Conservation (phyloP, 352 stramenopile genomes). For the Halophytophthora polymorphica region DNA sequence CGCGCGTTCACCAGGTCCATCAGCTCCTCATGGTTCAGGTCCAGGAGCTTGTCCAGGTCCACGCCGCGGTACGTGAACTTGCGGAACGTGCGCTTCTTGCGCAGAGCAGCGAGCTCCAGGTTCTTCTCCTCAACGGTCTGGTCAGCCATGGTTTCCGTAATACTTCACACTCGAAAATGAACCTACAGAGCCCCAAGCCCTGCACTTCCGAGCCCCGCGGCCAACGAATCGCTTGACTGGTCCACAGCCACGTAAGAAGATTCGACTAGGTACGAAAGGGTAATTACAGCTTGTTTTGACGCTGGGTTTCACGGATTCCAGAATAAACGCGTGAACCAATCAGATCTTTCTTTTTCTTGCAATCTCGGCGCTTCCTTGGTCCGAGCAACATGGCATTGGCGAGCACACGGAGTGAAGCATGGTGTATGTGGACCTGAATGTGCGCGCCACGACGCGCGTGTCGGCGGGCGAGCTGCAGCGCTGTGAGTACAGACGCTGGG, state of each 20-base stretch:
- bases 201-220: not conserved
- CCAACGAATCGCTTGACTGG: conserved; percentile 8
- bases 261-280: not conserved
- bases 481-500: conserved; percentile 28
- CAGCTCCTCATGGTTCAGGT: conserved; percentile 99
- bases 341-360: no score
- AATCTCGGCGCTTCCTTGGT: no score
- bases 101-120: conserved; percentile 92
- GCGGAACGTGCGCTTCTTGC: conserved; percentile 99
- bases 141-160: conserved; percentile 54
- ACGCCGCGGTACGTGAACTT: conserved; percentile 99
- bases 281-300: conserved; percentile 9
- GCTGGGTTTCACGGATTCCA: no score
- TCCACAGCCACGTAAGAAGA: no score
- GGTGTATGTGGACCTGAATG: conserved; percentile 76
- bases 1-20: conserved; percentile 97
- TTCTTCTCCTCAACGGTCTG: conserved; percentile 58
- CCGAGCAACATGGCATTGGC: conserved; percentile 1
- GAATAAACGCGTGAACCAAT: no score
- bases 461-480: conserved; percentile 57
- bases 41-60: conserved; percentile 98
- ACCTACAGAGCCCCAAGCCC: not conserved
- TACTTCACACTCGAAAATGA: conserved; percentile 26
- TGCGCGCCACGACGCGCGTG: conserved; percentile 47
- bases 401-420: no score